Percentiles rank a stretch among this genome's conserved stretches.
Evolutionary conservation across 1,284 basidiomycete species (phyloP).

Genomic region (Bjerkandera adusta): DNA sequence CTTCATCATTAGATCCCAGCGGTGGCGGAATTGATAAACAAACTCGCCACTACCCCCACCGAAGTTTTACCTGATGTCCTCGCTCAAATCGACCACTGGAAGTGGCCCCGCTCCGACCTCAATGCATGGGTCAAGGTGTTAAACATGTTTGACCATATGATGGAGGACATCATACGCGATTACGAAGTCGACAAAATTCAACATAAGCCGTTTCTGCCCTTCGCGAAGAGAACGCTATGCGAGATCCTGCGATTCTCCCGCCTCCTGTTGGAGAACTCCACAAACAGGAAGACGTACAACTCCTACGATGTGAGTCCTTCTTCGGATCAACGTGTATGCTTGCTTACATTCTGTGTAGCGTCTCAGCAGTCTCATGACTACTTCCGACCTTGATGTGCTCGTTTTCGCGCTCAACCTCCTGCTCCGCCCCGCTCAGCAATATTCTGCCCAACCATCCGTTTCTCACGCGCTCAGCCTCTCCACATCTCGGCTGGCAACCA

Average conservation of each 20-base stretch:
- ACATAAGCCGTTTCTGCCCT: constrained; percentile 74
- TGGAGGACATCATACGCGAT: constrained; percentile 80
- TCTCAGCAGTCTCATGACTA: constrained; percentile 85
- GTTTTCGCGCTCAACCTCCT: constrained; percentile 84
- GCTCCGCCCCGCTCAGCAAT: constrained; percentile 92
- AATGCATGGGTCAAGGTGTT: constrained; percentile 96
- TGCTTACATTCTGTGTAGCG: constrained; percentile 50
- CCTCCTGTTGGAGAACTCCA: constrained; percentile 94
- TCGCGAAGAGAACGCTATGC: constrained; percentile 75
- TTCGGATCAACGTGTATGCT: constrained; percentile 17
- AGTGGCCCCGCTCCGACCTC: constrained; percentile 95
- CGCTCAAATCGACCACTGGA: constrained; percentile 76
- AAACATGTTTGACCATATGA: constrained; percentile 90
- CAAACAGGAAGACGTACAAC: constrained; percentile 94
- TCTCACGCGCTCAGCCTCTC: constrained; percentile 77
- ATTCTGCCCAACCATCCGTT: constrained; percentile 80
- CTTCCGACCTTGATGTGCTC: constrained; percentile 88
- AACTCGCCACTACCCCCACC: constrained; percentile 59
- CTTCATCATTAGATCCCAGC: constrained; percentile 39
- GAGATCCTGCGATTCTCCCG: constrained; percentile 89
- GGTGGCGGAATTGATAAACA: constrained; percentile 72
- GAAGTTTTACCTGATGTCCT: constrained; percentile 68
- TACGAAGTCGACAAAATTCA: constrained; percentile 84
- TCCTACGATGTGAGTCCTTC: constrained; percentile 86
- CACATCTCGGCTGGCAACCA: constrained; percentile 66